phyloP scores from a whole-genome alignment of 129 eudicot species.

The Logfia minima region DNA sequence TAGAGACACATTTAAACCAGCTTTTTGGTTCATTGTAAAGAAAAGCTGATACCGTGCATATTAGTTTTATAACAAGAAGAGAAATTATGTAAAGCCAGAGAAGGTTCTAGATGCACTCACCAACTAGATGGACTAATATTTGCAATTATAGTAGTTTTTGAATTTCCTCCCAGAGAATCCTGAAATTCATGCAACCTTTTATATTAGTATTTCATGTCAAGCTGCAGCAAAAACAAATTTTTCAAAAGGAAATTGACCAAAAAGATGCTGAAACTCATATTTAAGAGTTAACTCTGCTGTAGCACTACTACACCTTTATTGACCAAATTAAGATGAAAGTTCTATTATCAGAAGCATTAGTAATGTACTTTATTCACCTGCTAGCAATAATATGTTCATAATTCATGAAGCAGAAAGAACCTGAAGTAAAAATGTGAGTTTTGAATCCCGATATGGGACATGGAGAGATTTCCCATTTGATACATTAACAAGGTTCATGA shows the following conservation, averaged over 20 bases:
- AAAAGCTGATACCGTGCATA: background rate
- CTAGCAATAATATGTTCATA: constrained; percentile 14
- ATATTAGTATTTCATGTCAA: constrained; percentile 27
- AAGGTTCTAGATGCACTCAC: constrained; percentile 46
- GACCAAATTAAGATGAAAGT: background rate
- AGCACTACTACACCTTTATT: background rate
- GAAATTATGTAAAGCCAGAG: constrained; percentile 17
- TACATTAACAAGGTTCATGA: constrained; percentile 90
- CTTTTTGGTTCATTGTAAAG: constrained; percentile 6
- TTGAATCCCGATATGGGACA: constrained; percentile 96
- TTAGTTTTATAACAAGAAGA: constrained; percentile 4
- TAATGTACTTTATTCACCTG: background rate
- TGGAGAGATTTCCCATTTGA: constrained; percentile 91
- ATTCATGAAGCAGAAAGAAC: constrained; percentile 42
- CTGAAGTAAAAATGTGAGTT: constrained; percentile 98
- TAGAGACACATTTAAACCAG: background rate
- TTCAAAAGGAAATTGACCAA: background rate
- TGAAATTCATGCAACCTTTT: constrained; percentile 35
- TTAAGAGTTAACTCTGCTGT: background rate
- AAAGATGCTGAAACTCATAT: background rate
- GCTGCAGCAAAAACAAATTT: background rate
- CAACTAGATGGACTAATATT: constrained; percentile 90
- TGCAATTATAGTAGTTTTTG: constrained; percentile 93
- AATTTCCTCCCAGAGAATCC: constrained; percentile 99
- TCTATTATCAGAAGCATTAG: constrained; percentile 3